Percentiles rank a stretch among this genome's conserved stretches.
These are phyloP conservation scores for Phanerochaete carnosa DNA, from an alignment of 768 basidiomycete species.

Conservation along the genomic window DNA sequence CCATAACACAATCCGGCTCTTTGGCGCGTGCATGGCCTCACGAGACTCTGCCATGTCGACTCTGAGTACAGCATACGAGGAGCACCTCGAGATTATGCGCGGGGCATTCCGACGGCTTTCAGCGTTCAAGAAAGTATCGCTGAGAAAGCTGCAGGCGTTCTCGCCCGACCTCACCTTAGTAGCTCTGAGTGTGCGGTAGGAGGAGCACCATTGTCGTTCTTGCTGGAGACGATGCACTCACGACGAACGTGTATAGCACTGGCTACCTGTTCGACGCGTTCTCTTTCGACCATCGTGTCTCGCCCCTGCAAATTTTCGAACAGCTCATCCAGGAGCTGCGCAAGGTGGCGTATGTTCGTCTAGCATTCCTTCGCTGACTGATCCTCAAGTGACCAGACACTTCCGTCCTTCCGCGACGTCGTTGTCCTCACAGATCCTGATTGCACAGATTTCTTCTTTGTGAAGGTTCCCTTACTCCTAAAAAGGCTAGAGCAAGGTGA, in stretches of 20 bases:
- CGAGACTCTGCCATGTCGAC: neutral
- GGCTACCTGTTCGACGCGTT: constrained; percentile 52
- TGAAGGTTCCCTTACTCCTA: constrained; percentile 34
- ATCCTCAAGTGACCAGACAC: constrained; percentile 12
- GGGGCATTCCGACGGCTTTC: neutral
- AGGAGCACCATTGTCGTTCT: neutral
- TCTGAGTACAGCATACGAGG: neutral
- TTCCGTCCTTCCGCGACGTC: constrained; percentile 36
- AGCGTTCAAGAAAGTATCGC: constrained; percentile 1
- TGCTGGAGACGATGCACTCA: neutral
- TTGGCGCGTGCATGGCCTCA: no score
- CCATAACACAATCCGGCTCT: no score
- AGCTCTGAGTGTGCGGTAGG: constrained; percentile 41
- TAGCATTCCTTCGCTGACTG: neutral
- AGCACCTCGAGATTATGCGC: neutral
- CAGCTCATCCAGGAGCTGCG: constrained; percentile 29
- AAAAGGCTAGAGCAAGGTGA: neutral
- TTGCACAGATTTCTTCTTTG: constrained; percentile 53
- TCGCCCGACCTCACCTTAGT: constrained; percentile 40
- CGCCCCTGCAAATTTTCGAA: neutral
- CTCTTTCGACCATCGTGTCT: neutral
- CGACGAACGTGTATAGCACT: constrained; percentile 27
- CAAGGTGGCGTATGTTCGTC: constrained; percentile 21
- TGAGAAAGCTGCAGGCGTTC: constrained; percentile 26
- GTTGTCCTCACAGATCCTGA: constrained; percentile 42